Evolutionary conservation across 78 protist genomes (phyloP), one percentile per base, ranked within the genome.

Genomic region (Abeoforma whisleri): DNA sequence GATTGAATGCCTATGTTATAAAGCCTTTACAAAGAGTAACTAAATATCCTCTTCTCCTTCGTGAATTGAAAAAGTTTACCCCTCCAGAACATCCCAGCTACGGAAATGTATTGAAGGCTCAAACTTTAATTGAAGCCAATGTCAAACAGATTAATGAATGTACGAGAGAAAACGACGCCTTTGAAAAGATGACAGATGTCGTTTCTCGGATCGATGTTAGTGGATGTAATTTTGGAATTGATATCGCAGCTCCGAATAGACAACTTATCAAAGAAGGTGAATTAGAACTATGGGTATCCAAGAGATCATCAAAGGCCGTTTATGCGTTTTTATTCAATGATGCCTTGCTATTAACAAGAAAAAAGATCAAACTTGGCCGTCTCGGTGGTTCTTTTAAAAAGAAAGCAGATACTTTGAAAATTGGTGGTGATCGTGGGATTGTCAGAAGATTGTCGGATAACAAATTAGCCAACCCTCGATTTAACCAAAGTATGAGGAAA

Each of bases 21-120:
- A 72, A 72, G 76, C 76, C 76, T 35, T 12, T 72, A 12, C 76
- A 72, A 35, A 2, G 76, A 35, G 76, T 72, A 34, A 72, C 76
- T 19, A 72, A 72, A 12, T 72, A 72, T 35, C 57, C 76, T 16
- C 12, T 72, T 2, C 76, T 72, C 12, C 2, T 72, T 2, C 2
- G 76, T 16, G 76, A 72, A 12, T 35, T 72, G 57, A 12, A 19
- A 12, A 72, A 72, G 76, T 35, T 37, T 35, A 72, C 76, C 12
- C 76, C 76, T 37, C 33, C 2, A 72, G 76, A 72, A 16, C 76
- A 72, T 35, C 76, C 35, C 2, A 72, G 76, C 12, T 72, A 72
- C 62, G 12, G 62, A 19, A 19, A 48, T 48, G 62, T 48, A 12
- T 12, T 19, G 62, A 19, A 5, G 62, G 62, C 62, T 19, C 12